Evolutionary conservation across 83 land plant genomes (phyloP).

Genomic region (Picea abies): DNA sequence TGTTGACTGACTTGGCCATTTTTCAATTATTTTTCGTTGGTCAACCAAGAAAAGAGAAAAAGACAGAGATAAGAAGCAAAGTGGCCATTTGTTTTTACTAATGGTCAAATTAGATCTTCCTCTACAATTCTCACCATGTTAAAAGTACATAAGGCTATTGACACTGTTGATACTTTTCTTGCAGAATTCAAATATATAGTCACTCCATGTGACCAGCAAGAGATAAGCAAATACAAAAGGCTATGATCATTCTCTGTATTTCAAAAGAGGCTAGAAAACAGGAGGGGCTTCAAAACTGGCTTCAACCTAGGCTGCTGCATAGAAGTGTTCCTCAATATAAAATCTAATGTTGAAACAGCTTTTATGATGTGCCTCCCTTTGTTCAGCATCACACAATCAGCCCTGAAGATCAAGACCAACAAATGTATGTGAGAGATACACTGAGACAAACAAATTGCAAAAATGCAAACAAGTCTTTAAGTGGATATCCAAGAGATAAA

Average conservation of each 20-base stretch:
- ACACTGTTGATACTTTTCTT: background rate
- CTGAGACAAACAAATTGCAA: too few relatives aligned
- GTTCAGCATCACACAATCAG: slow-evolving; percentile 58
- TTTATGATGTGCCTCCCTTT: slow-evolving; percentile 45
- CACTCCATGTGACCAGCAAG: background rate
- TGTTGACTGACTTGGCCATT: too few relatives aligned
- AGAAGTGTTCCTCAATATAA: slow-evolving; percentile 14
- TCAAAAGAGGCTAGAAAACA: slow-evolving; percentile 10
- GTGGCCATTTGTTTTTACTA: too few relatives aligned
- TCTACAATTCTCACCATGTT: too few relatives aligned
- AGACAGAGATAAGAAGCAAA: too few relatives aligned
- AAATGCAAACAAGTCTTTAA: background rate
- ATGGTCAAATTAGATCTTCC: too few relatives aligned
- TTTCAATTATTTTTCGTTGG: too few relatives aligned
- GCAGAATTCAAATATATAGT: background rate
- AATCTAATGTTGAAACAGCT: slow-evolving; percentile 23
- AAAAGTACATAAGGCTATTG: too few relatives aligned
- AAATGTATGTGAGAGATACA: background rate
- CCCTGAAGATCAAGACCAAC: slow-evolving; percentile 28
- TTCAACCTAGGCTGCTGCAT: background rate
- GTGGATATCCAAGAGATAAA: background rate
- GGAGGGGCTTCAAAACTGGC: slow-evolving; percentile 2
- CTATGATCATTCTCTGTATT: background rate
- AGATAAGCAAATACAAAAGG: background rate
- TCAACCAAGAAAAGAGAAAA: too few relatives aligned